Percentiles rank a stretch among this genome's conserved stretches.
Evolutionary conservation across 208 protist genomes (phyloP).

Genomic region (Phytomonas francai): DNA sequence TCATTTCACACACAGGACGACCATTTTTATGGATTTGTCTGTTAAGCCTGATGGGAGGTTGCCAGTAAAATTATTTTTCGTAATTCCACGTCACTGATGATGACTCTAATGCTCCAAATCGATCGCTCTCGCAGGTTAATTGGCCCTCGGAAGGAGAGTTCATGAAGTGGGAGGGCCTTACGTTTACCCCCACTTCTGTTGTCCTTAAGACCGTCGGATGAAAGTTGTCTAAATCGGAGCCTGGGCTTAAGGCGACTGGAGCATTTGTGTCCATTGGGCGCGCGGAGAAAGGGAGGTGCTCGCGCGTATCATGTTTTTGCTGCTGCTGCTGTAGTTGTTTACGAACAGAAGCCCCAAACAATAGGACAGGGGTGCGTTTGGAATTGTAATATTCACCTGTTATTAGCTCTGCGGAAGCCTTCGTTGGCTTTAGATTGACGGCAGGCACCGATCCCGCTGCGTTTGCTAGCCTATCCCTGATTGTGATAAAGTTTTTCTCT

Average conservation of each 20-base stretch:
- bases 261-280: neutral
- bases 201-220: neutral
- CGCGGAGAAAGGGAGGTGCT: neutral
- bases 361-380: neutral
- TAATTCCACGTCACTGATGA: neutral
- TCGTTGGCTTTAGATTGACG: neutral
- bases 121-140: neutral
- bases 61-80: neutral
- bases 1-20: no score
- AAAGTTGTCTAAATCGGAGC: neutral
- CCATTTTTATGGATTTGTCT: neutral
- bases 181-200: neutral
- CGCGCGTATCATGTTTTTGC: constrained; percentile 1
- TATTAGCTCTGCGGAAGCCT: neutral
- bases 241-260: neutral
- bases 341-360: neutral
- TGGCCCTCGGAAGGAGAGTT: neutral
- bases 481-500: constrained; percentile 29
- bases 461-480: constrained; percentile 9
- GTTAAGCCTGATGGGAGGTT: neutral
- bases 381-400: neutral
- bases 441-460: neutral
- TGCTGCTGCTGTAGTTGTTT: constrained; percentile 2
- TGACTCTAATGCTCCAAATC: neutral
- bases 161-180: neutral